phyloP scores from a whole-genome alignment of 495 filamentous ascomycete genomes.

The Recurvomyces mirabilis region DNA sequence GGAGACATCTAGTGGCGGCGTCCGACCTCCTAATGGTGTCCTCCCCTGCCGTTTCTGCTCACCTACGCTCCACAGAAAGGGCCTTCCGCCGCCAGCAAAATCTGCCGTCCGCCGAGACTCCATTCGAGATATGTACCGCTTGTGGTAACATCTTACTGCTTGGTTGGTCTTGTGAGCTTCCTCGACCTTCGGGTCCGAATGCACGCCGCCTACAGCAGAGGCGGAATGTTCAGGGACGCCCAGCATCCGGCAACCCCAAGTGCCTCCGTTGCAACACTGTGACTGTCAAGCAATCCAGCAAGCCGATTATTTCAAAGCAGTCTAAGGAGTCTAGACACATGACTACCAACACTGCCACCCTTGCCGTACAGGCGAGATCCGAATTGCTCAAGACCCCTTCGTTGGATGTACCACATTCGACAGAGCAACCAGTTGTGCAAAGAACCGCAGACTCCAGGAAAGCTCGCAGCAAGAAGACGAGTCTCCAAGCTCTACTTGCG shows the following conservation, averaged over 20 bases:
- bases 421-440: background rate
- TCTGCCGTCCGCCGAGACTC: slow-evolving; percentile 31
- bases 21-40: slow-evolving; percentile 31
- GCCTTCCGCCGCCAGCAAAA: slow-evolving; percentile 35
- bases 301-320: background rate
- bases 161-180: slow-evolving; percentile 31
- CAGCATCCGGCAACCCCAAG: no score
- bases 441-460: background rate
- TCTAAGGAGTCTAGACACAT: background rate
- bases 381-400: background rate
- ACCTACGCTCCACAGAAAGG: slow-evolving; percentile 35
- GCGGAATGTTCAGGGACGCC: no score
- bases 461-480: slow-evolving; percentile 21
- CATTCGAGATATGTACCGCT: slow-evolving; percentile 37
- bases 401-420: background rate
- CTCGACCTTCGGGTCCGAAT: no score
- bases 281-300: background rate
- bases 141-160: slow-evolving; percentile 41
- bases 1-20: no score
- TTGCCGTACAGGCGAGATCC: background rate
- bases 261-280: slow-evolving; percentile 8
- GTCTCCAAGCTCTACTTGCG: slow-evolving; percentile 19
- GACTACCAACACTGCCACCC: no score
- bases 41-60: slow-evolving; percentile 40
- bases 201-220: no score